These are phyloP conservation scores for Backusella circina DNA, from an alignment of 192 early-diverging fungal genomes.

Conservation along the genomic window DNA sequence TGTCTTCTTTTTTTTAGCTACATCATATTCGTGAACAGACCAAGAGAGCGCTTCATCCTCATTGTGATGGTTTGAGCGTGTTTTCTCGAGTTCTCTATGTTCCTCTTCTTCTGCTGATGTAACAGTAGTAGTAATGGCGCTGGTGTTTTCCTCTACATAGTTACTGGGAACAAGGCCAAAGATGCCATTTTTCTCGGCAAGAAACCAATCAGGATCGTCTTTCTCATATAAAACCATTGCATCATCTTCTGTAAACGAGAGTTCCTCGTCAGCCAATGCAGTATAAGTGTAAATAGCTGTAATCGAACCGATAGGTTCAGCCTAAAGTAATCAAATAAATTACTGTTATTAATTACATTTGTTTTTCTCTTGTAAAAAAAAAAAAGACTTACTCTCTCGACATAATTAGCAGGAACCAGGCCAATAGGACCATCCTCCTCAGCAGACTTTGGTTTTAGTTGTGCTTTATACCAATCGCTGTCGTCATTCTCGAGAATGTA, in stretches of 20 bases:
- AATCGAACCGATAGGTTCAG: constrained; percentile 48
- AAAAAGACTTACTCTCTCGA: constrained; percentile 47
- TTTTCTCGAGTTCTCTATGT: constrained; percentile 10
- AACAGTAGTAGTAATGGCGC: neutral
- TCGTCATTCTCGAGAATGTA: constrained; percentile 86
- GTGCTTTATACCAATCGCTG: constrained; percentile 89
- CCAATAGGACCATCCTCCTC: constrained; percentile 58
- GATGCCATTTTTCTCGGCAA: constrained; percentile 59
- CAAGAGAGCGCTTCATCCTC: constrained; percentile 45
- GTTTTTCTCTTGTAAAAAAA: neutral
- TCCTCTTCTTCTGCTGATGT: neutral
- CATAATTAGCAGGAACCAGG: constrained; percentile 88
- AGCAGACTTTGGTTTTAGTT: constrained; percentile 55
- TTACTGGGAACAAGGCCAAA: constrained; percentile 86
- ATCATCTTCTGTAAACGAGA: constrained; percentile 72
- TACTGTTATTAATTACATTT: neutral
- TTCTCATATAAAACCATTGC: constrained; percentile 74
- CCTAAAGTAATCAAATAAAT: constrained; percentile 30
- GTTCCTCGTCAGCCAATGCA: constrained; percentile 78
- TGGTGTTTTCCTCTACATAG: constrained; percentile 61
- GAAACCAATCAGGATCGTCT: constrained; percentile 91
- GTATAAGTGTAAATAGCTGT: constrained; percentile 80
- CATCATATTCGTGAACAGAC: constrained; percentile 50
- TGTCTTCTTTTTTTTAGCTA: constrained; percentile 75
- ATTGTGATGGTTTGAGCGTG: neutral